phyloP scores from a whole-genome alignment of 2,329 filamentous ascomycete species.

The Colletotrichum falcatum region DNA sequence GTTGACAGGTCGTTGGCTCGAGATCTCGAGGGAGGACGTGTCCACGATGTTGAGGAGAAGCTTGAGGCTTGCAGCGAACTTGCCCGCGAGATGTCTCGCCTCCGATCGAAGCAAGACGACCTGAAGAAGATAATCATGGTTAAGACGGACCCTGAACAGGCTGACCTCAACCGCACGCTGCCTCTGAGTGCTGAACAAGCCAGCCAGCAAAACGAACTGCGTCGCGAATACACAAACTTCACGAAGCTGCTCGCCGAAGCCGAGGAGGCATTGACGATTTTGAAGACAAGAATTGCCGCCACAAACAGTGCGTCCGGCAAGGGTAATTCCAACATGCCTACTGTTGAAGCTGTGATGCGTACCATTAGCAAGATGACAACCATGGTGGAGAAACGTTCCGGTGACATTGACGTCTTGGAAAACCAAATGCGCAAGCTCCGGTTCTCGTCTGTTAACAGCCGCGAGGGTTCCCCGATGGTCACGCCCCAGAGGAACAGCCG shows the following conservation, averaged over 20 bases:
- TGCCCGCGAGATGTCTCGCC: constrained; percentile 75
- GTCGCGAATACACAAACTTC: constrained; percentile 79
- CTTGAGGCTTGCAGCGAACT: constrained; percentile 76
- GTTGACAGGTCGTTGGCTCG: constrained; percentile 73
- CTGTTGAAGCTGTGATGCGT: constrained; percentile 89
- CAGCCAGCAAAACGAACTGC: constrained; percentile 85
- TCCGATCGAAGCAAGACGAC: constrained; percentile 82
- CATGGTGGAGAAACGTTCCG: constrained; percentile 91
- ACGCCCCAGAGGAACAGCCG: constrained; percentile 53
- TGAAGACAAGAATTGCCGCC: constrained; percentile 81
- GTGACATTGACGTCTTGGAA: constrained; percentile 91
- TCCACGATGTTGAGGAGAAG: constrained; percentile 77
- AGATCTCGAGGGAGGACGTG: constrained; percentile 74
- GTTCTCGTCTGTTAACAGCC: constrained; percentile 57
- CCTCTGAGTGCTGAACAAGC: constrained; percentile 88
- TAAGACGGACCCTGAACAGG: constrained; percentile 74
- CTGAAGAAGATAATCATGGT: constrained; percentile 80
- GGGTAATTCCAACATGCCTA: constrained; percentile 70
- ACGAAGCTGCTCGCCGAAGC: constrained; percentile 80
- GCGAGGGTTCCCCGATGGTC: constrained; percentile 57
- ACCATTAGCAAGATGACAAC: constrained; percentile 93
- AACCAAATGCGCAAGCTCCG: constrained; percentile 82
- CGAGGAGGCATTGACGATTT: constrained; percentile 82
- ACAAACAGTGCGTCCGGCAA: constrained; percentile 63
- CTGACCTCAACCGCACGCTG: constrained; percentile 73